These are phyloP conservation scores for Neurospora sp. DNA, from an alignment of 495 filamentous ascomycete species.

Conservation along the genomic window DNA sequence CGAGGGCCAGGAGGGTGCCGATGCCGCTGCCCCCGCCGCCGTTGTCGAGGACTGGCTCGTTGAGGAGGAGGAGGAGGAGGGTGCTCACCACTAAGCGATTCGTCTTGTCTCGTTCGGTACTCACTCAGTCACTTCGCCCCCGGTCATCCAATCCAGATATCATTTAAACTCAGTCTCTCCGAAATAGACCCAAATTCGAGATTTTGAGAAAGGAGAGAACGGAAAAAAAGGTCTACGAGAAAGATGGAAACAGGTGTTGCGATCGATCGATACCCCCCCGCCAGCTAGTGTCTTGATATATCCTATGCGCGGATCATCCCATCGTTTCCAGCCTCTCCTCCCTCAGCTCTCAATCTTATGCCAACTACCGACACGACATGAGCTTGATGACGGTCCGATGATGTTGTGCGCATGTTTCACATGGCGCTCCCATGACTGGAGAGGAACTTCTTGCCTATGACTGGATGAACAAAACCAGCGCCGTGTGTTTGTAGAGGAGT, in stretches of 20 bases:
- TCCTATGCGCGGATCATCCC: not conserved
- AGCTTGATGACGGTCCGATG: not conserved
- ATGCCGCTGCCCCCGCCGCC: conserved; percentile 23
- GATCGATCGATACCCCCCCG: not conserved
- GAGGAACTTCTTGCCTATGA: not conserved
- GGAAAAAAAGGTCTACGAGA: not conserved
- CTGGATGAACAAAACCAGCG: not conserved
- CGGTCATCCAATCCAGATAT: not conserved
- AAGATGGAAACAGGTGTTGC: not conserved
- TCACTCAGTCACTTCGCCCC: not conserved
- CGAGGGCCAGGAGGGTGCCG: conserved; percentile 62
- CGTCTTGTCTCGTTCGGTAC: not conserved
- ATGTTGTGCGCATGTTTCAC: not conserved
- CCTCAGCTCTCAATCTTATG: not conserved
- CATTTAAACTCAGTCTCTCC: not conserved
- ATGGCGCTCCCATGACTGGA: not conserved
- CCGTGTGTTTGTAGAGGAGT: not conserved
- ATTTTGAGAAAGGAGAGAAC: not conserved
- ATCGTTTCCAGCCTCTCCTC: not conserved
- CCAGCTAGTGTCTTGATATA: not conserved
- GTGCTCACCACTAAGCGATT: conserved; percentile 7
- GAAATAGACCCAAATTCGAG: not conserved
- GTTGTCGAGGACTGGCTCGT: conserved; percentile 41
- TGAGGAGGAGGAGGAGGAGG: conserved; percentile 38
- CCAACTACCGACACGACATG: not conserved